These are phyloP conservation scores for Scutellaria barbata DNA, from an alignment of 257 asterid genomes.

Conservation along the genomic window DNA sequence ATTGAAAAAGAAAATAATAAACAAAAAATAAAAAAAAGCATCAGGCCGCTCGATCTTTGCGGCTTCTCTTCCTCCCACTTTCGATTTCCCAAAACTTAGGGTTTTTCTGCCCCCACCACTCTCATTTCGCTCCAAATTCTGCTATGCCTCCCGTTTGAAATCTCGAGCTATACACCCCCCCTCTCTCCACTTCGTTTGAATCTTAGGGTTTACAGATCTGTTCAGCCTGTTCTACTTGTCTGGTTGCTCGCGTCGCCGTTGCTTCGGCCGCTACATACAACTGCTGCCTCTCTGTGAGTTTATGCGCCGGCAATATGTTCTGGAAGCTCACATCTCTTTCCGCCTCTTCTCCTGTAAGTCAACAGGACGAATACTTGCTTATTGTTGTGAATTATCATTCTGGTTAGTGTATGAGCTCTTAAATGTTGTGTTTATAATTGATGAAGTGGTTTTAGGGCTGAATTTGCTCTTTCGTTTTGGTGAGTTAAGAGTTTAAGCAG, in stretches of 20 bases:
- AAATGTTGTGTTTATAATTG: conserved; percentile 8
- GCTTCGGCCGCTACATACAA: conserved; percentile 22
- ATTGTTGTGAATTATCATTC: not conserved
- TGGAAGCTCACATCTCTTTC: conserved; percentile 92
- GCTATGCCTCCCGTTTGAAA: conserved; percentile 31
- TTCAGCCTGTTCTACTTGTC: conserved; percentile 25
- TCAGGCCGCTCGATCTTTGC: conserved; percentile 34
- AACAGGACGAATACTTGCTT: conserved; percentile 1
- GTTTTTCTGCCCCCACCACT: conserved; percentile 44
- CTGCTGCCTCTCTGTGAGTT: conserved; percentile 24
- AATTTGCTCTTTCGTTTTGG: not conserved
- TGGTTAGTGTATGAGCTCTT: conserved; percentile 9
- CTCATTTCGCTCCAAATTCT: conserved; percentile 38
- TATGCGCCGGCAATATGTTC: conserved; percentile 57
- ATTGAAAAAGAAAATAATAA: not conserved
- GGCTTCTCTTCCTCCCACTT: conserved; percentile 35
- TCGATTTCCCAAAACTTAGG: conserved; percentile 47
- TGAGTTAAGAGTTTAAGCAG: conserved; percentile 15
- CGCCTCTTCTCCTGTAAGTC: conserved; percentile 92
- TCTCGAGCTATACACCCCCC: conserved; percentile 34
- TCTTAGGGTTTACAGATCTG: conserved; percentile 69
- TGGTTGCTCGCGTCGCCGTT: conserved; percentile 30
- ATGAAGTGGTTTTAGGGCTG: conserved; percentile 10
- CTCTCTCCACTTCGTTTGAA: conserved; percentile 21
- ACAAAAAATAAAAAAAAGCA: not conserved